Percentiles rank a stretch among this genome's conserved stretches.
Evolutionary conservation across 345 rosid species (phyloP).

Genomic region (Eutrema japonicum): DNA sequence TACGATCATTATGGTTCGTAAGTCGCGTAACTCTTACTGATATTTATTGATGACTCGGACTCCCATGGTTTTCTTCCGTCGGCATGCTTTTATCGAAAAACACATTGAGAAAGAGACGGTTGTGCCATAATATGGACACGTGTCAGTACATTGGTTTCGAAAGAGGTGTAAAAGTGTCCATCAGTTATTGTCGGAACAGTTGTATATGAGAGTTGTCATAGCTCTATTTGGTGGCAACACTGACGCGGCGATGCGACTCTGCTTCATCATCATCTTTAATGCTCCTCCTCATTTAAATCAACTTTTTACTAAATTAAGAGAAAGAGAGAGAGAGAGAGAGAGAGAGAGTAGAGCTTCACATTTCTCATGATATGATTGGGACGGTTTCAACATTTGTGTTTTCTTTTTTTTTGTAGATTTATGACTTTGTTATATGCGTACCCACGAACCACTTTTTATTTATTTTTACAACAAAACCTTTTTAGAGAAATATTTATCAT

Average conservation of each 20-base stretch:
- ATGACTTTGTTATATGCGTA: slow-evolving; percentile 18
- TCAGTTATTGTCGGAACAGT: slow-evolving; percentile 27
- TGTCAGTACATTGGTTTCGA: slow-evolving; percentile 1
- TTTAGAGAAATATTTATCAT: neutral
- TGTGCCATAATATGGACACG: slow-evolving; percentile 13
- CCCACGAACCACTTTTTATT: neutral
- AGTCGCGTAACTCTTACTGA: neutral
- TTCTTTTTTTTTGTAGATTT: neutral
- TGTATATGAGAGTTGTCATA: slow-evolving; percentile 1
- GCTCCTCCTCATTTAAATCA: neutral
- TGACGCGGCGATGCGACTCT: slow-evolving; percentile 46
- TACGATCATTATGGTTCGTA: slow-evolving; percentile 23
- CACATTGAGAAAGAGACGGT: slow-evolving; percentile 10
- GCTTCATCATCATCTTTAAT: slow-evolving; percentile 9
- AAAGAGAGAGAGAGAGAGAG: neutral
- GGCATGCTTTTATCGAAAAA: slow-evolving; percentile 24
- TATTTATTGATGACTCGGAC: slow-evolving; percentile 24
- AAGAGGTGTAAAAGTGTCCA: slow-evolving; percentile 13
- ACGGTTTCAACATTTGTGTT: neutral
- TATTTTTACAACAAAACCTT: neutral
- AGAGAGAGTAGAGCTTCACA: neutral
- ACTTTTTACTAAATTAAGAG: neutral
- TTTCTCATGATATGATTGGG: neutral
- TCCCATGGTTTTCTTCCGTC: slow-evolving; percentile 36
- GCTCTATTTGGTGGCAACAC: slow-evolving; percentile 13